Evolutionary conservation across 148 eudicot species (phyloP).

Genomic region (Spergularia marina): DNA sequence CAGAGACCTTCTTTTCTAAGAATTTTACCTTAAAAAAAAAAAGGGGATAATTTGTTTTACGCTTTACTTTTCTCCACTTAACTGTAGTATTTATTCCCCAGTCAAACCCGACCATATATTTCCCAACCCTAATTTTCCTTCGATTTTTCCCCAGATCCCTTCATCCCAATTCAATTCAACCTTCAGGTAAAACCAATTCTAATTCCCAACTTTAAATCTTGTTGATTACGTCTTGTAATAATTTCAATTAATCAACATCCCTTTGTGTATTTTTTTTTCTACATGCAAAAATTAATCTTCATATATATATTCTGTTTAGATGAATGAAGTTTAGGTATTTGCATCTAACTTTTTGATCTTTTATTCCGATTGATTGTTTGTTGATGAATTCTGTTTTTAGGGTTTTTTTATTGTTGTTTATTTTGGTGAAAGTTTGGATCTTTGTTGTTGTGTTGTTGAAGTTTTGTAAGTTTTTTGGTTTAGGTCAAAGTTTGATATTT

Average conservation of each 20-base stretch:
- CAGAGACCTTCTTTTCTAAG: not conserved
- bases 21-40: not conserved
- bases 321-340: too few species aligned
- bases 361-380: not conserved
- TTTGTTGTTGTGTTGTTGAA: not conserved
- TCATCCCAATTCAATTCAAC: not conserved
- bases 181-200: not conserved
- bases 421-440: not conserved
- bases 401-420: not conserved
- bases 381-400: too few species aligned
- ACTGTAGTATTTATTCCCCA: too few species aligned
- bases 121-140: not conserved
- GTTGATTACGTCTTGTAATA: not conserved
- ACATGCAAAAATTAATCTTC: not conserved
- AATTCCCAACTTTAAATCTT: not conserved
- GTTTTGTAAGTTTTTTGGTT: not conserved
- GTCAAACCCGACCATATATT: not conserved
- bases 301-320: too few species aligned
- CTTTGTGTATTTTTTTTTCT: not conserved
- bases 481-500: not conserved
- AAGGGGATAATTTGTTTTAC: not conserved
- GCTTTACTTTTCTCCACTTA: too few species aligned
- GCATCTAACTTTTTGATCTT: not conserved
- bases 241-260: not conserved
- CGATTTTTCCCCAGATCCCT: slow-evolving; percentile 13